Evolutionary conservation across 352 stramenopile species (phyloP), one percentile per base, ranked within the genome.

Genomic region (Globisporangium emineosum): DNA sequence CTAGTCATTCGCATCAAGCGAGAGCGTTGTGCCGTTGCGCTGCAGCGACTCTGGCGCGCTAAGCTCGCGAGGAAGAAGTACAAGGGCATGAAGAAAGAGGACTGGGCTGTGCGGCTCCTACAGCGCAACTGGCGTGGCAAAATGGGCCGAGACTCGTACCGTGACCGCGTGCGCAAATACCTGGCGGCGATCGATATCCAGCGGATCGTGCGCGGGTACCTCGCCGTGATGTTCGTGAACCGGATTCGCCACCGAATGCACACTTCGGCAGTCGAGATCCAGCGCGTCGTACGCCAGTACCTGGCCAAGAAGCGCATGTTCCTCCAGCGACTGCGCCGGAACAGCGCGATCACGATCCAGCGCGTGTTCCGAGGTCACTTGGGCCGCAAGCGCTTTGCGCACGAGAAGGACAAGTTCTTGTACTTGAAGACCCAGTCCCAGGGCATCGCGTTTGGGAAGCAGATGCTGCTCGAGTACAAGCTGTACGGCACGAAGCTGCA

Each of bases 391-490:
- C 80, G 86, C 5, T 95, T 93, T 32, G 65, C 50, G 1, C 71
- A 81, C 17, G 95, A 99, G 76, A 77, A 88, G n/a, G 91, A 98
- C 59, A 97, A 97, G 68, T 98, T 97, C 61, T 73, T 98, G 52
- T 98, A 98, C 60, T 96, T 85, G 43, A 93, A 93, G 53, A 96
- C 85, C 42, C 96, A 99, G 78, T 90, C 80, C 4, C 92, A 97
- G 69, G 93, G 94, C 15, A 97, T 99, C 66, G 88, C 97, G 65
- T 96, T 98, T 65, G 96, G 93, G 43, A 92, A 97, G 61, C 93
- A 98, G 73, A 96, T 98, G 77, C 82, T 98, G 21, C 70, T 98
- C 17, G 93, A 98, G 78, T 97, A 98, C 84, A 98, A 98, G 69
- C 77, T 98, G 8, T 90, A 97, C 64, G 95, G 89, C 9, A 98